Evolutionary conservation across 1,284 basidiomycete species (phyloP).

Genomic region (Sporisorium scitamineum): DNA sequence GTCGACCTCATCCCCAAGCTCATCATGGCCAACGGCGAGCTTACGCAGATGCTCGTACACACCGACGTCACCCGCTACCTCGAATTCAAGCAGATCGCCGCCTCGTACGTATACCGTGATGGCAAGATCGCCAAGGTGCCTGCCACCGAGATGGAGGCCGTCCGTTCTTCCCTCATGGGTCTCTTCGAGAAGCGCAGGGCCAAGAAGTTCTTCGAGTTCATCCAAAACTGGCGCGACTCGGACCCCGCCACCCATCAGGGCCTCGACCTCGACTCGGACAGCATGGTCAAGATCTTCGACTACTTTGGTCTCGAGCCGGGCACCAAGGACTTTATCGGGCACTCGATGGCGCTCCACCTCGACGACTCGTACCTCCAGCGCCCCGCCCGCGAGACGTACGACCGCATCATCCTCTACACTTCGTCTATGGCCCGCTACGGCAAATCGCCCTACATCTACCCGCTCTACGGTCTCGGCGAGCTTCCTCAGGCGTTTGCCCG

Average conservation of each 20-base stretch:
- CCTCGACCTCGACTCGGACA: slow-evolving; percentile 63
- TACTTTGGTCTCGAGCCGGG: slow-evolving; percentile 97
- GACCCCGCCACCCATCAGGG: slow-evolving; percentile 94
- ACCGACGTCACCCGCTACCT: slow-evolving; percentile 99
- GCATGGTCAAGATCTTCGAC: slow-evolving; percentile 78
- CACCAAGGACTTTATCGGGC: slow-evolving; percentile 98
- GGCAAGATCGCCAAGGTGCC: slow-evolving; percentile 98
- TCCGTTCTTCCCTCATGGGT: slow-evolving; percentile 94
- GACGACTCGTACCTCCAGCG: slow-evolving; percentile 96
- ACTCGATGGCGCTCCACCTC: slow-evolving; percentile 98
- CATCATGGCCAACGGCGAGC: slow-evolving; percentile 97
- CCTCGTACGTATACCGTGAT: slow-evolving; percentile 96
- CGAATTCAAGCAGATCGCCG: slow-evolving; percentile 99
- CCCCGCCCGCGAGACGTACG: slow-evolving; percentile 88
- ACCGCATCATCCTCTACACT: slow-evolving; percentile 97
- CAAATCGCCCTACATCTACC: slow-evolving; percentile 99
- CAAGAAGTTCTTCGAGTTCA: slow-evolving; percentile 98
- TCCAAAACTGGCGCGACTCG: slow-evolving; percentile 94
- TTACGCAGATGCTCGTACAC: slow-evolving; percentile 98
- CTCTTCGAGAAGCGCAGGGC: slow-evolving; percentile 97
- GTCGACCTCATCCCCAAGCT: slow-evolving; percentile 69
- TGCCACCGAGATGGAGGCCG: slow-evolving; percentile 96
- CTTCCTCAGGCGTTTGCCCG: slow-evolving; percentile 98
- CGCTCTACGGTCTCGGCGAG: slow-evolving; percentile 97
- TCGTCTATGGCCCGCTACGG: slow-evolving; percentile 99